Base-by-base conservation (phyloP, 2,329 filamentous ascomycete species). In the Hypomyces perniciosus region DNA sequence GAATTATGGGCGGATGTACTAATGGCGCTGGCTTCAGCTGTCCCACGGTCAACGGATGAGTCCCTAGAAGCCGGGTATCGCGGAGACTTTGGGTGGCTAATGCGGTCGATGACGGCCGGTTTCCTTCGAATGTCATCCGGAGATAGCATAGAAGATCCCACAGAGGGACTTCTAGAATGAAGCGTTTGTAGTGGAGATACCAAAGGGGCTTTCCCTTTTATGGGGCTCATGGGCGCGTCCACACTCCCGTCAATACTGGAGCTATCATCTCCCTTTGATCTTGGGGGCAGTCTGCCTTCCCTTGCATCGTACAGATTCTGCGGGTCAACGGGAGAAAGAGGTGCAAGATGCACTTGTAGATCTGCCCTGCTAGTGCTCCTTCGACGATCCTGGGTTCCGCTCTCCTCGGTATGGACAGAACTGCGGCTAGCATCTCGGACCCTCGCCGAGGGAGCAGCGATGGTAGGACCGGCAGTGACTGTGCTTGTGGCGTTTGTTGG, bases 1-100 rank as follows among this genome's bases (percentile, higher is more conserved):
- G 72, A 79, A 52, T 78, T 76, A 56, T 83, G 80, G 4, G 79
- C 79, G 37, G 81, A 78, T 5, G 79, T 81, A 59, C 71, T 80
- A 56, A 83, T 71, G 5, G 77, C 74, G 54, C 73, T 84, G 6
- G 79, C 70, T 63, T 81, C 79, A 12, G 78, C 74, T 10, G 73
- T 78, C 45, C 77, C 76, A 27, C 76, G 74, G 43, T 83, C 81
- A 47, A 79, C 66, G 1, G 81, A 84, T 1, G 81, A 83, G 6
- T 79, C 79, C 53, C 79, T 72, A 9, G 82, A 84, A 10, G 69
- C 72, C 6, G 67, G 67, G 29, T 65, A 66, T 6, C 64, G 70
- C 2, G 73, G 69, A 27, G 70, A 70, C 30, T 69, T 69, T 7
- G 76, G 71, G 7, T 70, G 70, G 54, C 70, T 77, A 43, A 81